Evolutionary conservation across 2,329 filamentous ascomycete species (phyloP).

Genomic region (Aspergillus sp.): DNA sequence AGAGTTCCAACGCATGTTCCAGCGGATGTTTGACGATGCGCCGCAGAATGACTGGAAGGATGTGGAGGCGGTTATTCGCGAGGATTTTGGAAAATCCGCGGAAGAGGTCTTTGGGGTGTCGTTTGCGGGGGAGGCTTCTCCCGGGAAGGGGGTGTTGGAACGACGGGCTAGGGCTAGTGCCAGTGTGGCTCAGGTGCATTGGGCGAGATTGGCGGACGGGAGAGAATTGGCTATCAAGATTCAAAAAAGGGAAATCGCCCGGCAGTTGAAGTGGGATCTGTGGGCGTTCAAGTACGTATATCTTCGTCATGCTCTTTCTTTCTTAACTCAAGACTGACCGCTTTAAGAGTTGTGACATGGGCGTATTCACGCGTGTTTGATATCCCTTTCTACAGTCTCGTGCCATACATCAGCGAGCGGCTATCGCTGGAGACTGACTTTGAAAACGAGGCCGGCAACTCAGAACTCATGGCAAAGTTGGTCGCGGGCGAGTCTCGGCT

Average conservation of each 20-base stretch:
- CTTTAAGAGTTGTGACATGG: slow-evolving; percentile 60
- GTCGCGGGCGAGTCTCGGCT: slow-evolving; percentile 69
- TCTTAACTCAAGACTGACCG: slow-evolving; percentile 7
- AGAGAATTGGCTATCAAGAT: slow-evolving; percentile 92
- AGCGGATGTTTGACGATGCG: slow-evolving; percentile 94
- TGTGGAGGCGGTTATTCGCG: slow-evolving; percentile 71
- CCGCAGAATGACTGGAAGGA: slow-evolving; percentile 85
- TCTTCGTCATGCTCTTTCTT: neutral
- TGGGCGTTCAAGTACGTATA: slow-evolving; percentile 75
- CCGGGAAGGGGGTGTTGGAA: slow-evolving; percentile 59
- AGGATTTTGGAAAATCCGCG: slow-evolving; percentile 76
- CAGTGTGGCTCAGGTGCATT: slow-evolving; percentile 94
- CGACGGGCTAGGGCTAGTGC: slow-evolving; percentile 66
- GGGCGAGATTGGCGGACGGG: slow-evolving; percentile 78
- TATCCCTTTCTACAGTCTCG: slow-evolving; percentile 80
- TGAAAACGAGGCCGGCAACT: slow-evolving; percentile 80
- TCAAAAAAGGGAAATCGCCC: slow-evolving; percentile 87
- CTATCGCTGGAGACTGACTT: slow-evolving; percentile 92
- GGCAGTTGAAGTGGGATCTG: slow-evolving; percentile 87
- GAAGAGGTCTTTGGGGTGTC: slow-evolving; percentile 91
- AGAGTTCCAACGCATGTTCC: slow-evolving; percentile 94
- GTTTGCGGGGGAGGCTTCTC: slow-evolving; percentile 52
- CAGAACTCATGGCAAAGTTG: slow-evolving; percentile 70
- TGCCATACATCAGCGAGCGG: slow-evolving; percentile 90
- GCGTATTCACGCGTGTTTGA: slow-evolving; percentile 85